Conservation (phyloP, 345 rosid species). For the Citrus sinensis region DNA sequence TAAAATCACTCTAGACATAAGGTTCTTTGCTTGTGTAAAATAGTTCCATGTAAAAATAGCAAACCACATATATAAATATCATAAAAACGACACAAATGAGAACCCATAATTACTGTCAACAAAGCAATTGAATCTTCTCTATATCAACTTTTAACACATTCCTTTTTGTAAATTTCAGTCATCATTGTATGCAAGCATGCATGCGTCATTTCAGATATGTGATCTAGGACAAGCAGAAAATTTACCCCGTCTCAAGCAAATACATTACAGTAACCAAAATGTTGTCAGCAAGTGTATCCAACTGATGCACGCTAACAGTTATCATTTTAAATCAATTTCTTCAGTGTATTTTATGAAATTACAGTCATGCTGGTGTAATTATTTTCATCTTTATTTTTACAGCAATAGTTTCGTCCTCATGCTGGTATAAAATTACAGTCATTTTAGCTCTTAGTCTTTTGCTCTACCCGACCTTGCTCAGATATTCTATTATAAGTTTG, state of each 20-base stretch:
- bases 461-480: neutral
- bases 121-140: neutral
- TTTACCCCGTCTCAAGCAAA: neutral
- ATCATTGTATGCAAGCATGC: neutral
- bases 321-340: neutral
- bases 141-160: neutral
- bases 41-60: neutral
- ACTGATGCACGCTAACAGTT: neutral
- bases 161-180: neutral
- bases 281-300: neutral
- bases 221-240: neutral
- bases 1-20: neutral
- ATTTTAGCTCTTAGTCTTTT: neutral
- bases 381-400: neutral
- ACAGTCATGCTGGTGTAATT: too few relatives aligned
- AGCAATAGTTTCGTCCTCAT: neutral
- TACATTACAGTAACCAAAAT: neutral
- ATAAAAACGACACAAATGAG: too few relatives aligned
- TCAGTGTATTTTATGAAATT: neutral
- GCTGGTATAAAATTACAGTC: neutral
- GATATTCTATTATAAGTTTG: constrained; percentile 1
- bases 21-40: neutral
- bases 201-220: neutral
- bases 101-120: neutral
- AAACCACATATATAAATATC: neutral